phyloP scores from a whole-genome alignment of 75 land plant genomes.

The Isoetes taiwanensis region DNA sequence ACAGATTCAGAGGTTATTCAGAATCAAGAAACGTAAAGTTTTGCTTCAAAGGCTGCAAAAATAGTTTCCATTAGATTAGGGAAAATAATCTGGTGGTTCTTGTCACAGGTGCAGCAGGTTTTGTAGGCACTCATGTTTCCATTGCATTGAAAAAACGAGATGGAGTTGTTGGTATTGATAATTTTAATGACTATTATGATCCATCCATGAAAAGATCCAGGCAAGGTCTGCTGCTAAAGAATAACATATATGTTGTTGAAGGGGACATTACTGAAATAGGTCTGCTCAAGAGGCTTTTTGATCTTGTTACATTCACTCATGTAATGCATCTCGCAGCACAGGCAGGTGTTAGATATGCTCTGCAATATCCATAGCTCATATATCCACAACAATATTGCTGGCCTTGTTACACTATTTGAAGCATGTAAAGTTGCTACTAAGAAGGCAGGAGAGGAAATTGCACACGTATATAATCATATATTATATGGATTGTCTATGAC shows the following conservation, averaged over 20 bases:
- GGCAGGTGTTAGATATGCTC: constrained; percentile 3
- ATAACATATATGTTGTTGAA: neutral
- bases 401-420: constrained; percentile 2
- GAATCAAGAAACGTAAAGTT: no score
- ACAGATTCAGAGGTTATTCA: no score
- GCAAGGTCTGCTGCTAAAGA: constrained; percentile 1
- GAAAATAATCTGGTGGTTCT: constrained; percentile 11
- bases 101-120: constrained; percentile 22
- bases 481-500: constrained; percentile 55
- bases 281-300: neutral
- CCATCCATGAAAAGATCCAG: constrained; percentile 11
- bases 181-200: constrained; percentile 16
- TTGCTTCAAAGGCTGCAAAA: no score
- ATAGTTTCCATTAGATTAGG: no score
- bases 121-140: constrained; percentile 20
- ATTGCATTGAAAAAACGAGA: constrained; percentile 11
- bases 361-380: constrained; percentile 6
- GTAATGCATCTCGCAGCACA: constrained; percentile 12
- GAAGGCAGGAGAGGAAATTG: constrained; percentile 69
- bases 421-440: constrained; percentile 25
- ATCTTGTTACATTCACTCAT: constrained; percentile 3
- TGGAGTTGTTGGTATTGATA: constrained; percentile 13
- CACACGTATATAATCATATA: constrained; percentile 58
- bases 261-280: constrained; percentile 3
- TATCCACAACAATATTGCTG: constrained; percentile 10